Conservation (phyloP, 2,329 filamentous ascomycete genomes). For the Cordyceps cicadae region DNA sequence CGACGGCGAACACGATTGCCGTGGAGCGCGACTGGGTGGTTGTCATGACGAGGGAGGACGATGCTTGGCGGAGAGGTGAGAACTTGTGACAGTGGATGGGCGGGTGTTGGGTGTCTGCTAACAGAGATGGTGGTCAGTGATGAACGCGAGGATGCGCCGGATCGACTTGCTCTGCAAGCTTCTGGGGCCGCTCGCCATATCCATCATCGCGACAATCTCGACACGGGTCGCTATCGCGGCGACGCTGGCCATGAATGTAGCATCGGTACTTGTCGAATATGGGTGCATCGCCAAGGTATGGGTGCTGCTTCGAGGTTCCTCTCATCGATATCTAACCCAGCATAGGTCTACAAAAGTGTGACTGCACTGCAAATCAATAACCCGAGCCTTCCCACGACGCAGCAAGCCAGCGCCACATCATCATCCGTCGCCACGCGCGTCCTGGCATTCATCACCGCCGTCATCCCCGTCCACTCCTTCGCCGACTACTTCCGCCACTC, state of each 20-base stretch:
- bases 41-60: background rate
- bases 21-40: slow-evolving; percentile 7
- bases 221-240: slow-evolving; percentile 39
- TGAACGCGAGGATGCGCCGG: slow-evolving; percentile 54
- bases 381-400: background rate
- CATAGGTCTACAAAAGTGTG: slow-evolving; percentile 19
- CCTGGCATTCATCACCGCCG: background rate
- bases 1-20: slow-evolving; percentile 3
- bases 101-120: slow-evolving; percentile 16
- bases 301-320: background rate
- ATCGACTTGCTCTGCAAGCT: slow-evolving; percentile 55
- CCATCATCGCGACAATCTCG: slow-evolving; percentile 41
- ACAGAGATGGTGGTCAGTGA: slow-evolving; percentile 20
- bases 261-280: background rate
- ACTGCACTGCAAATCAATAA: slow-evolving; percentile 13
- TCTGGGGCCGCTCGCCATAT: slow-evolving; percentile 46
- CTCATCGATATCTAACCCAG: background rate
- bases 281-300: slow-evolving; percentile 1
- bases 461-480: slow-evolving; percentile 15
- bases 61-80: slow-evolving; percentile 1
- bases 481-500: slow-evolving; percentile 43
- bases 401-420: background rate
- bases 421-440: slow-evolving; percentile 3
- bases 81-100: slow-evolving; percentile 26
- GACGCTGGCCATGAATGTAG: slow-evolving; percentile 39